A percentile compares a stretch with the other conserved stretches of the same genome.
Evolutionary conservation across 1,139 yeast genomes (phyloP).

Genomic region (Meyerozyma guilliermondii): DNA sequence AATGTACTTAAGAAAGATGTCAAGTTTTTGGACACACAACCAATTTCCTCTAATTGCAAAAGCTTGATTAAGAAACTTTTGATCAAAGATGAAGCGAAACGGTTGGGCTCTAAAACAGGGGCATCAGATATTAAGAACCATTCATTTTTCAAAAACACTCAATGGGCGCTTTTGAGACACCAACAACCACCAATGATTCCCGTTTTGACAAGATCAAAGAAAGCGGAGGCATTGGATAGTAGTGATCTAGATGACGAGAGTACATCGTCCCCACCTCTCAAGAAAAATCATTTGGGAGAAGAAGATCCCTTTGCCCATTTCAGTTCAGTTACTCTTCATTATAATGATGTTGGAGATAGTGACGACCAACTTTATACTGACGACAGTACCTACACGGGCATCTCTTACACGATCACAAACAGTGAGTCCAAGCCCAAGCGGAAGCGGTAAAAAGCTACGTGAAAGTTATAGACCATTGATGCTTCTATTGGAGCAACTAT

Average conservation of each 20-base stretch:
- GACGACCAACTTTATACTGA: constrained; percentile 36
- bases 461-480: not conserved
- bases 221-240: constrained; percentile 21
- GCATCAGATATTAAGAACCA: constrained; percentile 93
- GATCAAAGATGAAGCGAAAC: constrained; percentile 80
- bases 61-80: constrained; percentile 73
- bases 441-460: not conserved
- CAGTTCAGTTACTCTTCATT: constrained; percentile 84
- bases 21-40: constrained; percentile 53
- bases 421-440: constrained; percentile 8
- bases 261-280: constrained; percentile 4
- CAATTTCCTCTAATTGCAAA: constrained; percentile 71
- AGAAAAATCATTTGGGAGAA: constrained; percentile 7
- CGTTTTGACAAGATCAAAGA: constrained; percentile 56
- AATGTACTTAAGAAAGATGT: constrained; percentile 83
- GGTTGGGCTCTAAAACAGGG: constrained; percentile 88
- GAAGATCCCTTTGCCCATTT: constrained; percentile 83
- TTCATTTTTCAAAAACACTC: constrained; percentile 81
- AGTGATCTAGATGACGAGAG: constrained; percentile 14
- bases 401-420: constrained; percentile 56
- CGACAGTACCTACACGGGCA: constrained; percentile 55
- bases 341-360: constrained; percentile 45
- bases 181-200: constrained; percentile 96
- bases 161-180: constrained; percentile 92
- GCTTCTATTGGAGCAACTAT: constrained; percentile 2